Conservation (phyloP, 2,329 filamentous ascomycete genomes). For the Trichoderma koningiopsis region DNA sequence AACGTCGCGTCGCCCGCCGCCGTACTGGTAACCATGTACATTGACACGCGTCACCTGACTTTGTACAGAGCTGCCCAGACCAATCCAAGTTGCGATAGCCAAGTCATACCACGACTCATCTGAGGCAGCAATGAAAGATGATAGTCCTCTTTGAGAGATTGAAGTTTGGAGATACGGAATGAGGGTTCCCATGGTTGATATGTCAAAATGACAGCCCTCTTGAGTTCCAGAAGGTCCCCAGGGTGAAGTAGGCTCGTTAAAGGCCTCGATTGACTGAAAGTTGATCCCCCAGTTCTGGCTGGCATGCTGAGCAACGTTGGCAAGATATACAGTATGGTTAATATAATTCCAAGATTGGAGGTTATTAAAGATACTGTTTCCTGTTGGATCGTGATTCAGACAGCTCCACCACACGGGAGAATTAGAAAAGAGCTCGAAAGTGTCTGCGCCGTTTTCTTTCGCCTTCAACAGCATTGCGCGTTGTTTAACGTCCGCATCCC, state of each 20-base stretch:
- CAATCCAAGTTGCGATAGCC: not conserved
- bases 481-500: constrained; percentile 6
- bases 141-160: constrained; percentile 1
- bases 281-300: constrained; percentile 6
- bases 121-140: constrained; percentile 7
- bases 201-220: constrained; percentile 12
- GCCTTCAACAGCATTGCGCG: constrained; percentile 8
- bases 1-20: constrained; percentile 5
- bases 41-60: constrained; percentile 7
- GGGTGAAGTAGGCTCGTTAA: constrained; percentile 7
- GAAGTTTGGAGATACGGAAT: not conserved
- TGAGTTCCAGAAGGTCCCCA: constrained; percentile 13
- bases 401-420: not conserved
- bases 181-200: constrained; percentile 10
- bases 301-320: constrained; percentile 13
- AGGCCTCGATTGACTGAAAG: constrained; percentile 18
- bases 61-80: not conserved
- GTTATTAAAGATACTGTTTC: not conserved
- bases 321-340: not conserved
- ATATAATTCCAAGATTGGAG: constrained; percentile 10
- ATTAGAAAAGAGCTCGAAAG: constrained; percentile 9
- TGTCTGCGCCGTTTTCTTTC: constrained; percentile 1
- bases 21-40: constrained; percentile 10
- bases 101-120: constrained; percentile 11
- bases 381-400: not conserved